Base-by-base conservation (phyloP, 257 asterid genomes). In the Anisodus tanguticus region DNA sequence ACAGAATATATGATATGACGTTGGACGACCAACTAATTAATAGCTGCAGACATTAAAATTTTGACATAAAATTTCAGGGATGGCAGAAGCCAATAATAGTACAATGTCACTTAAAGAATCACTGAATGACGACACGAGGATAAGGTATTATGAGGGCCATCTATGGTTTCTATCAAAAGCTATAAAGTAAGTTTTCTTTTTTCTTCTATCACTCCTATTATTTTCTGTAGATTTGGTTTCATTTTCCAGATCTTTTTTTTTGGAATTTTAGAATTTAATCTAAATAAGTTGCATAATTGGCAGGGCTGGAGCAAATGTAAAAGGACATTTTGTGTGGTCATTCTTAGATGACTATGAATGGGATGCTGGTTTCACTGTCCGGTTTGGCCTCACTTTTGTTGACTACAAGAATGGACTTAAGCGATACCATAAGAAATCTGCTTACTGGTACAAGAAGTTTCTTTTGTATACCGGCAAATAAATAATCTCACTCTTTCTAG, bases 231-330 rank as follows among this genome's bases (percentile, higher is more conserved):
- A 35, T 55, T 9, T 39, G 22, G 6, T 10, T 64, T 63, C 9
- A 8, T 19, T 9, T 22, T 11, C 71, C 15, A 17, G 13, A 26
- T 64, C 17, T 71, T 72, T 72, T 4, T 0, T 43, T 45, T 45
- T 43, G n/a, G 37, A n/a, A 9, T 58, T 16, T 13, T 8, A 47
- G 11, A 71, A 37, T 43, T 26, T 10, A 37, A 70, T n/a, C 9
- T 4, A 54, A 22, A 4, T 11, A 41, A 39, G 12, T n/a, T 72
- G 67, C 2, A 60, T 15, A 43, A 76, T n/a, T n/a, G 7, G 43
- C 87, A 86, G 89, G 85, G 85, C 67, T 11, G 89, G 89, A 39
- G 89, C 83, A 60, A 86, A 86, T 6, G 83, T 84, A 19, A 86
- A 84, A 84, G 89, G 83, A 19, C 83, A 86, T 68, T 86, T 83